Evolutionary conservation across 352 stramenopile species (phyloP).

Genomic region (Phytopythium helicoides): DNA sequence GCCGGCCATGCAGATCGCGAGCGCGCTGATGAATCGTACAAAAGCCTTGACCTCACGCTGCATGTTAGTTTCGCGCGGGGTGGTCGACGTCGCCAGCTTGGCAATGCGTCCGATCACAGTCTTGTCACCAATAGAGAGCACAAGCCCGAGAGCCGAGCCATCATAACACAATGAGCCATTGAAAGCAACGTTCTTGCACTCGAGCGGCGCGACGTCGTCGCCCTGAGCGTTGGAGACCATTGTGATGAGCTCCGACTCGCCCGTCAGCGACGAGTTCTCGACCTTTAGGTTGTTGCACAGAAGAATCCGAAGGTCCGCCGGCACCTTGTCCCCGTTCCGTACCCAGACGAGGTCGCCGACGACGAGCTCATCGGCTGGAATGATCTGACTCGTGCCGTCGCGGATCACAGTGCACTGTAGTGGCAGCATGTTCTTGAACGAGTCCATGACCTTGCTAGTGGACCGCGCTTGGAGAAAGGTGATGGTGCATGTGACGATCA

Average conservation of each 20-base stretch:
- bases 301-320: conserved; percentile 45
- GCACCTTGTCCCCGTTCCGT: conserved; percentile 49
- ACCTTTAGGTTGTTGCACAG: conserved; percentile 51
- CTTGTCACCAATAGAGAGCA: conserved; percentile 41
- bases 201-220: conserved; percentile 22
- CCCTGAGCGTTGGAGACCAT: conserved; percentile 22
- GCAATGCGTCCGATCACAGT: conserved; percentile 58
- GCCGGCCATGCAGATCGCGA: conserved; percentile 27
- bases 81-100: conserved; percentile 33
- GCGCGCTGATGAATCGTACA: conserved; percentile 41
- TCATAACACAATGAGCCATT: conserved; percentile 49
- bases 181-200: conserved; percentile 49
- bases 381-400: conserved; percentile 30
- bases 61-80: conserved; percentile 35
- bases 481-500: conserved; percentile 35
- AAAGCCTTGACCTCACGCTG: conserved; percentile 43
- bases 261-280: conserved; percentile 65
- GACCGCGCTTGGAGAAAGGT: conserved; percentile 38
- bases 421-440: conserved; percentile 51
- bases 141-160: conserved; percentile 36
- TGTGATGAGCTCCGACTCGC: conserved; percentile 46
- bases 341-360: conserved; percentile 54
- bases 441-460: conserved; percentile 46
- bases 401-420: conserved; percentile 39
- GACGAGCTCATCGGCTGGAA: conserved; percentile 45